Evolutionary conservation across 2,329 filamentous ascomycete genomes (phyloP).

Genomic region (Colletotrichum incanum): DNA sequence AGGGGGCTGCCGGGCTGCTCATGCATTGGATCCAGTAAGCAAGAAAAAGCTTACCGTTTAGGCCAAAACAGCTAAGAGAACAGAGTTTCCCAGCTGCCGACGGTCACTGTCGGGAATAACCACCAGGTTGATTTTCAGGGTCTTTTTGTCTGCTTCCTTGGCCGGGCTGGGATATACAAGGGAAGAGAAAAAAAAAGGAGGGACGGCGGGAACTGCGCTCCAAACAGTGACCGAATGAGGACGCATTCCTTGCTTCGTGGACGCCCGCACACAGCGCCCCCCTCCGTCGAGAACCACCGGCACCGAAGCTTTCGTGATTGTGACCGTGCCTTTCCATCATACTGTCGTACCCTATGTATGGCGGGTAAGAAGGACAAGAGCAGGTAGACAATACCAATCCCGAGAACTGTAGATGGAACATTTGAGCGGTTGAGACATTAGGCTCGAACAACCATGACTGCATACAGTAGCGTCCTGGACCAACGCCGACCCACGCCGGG

Average conservation of each 20-base stretch:
- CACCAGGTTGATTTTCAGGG: not conserved
- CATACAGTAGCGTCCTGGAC: not conserved
- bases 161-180: not conserved
- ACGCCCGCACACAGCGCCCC: not conserved
- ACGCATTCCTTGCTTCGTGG: not conserved
- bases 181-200: not conserved
- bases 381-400: not conserved
- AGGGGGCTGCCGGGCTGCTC: constrained; percentile 4
- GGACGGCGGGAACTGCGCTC: constrained; percentile 16
- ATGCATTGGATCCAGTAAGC: constrained; percentile 8
- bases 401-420: not conserved
- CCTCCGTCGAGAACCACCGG: not conserved
- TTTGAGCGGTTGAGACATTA: not conserved
- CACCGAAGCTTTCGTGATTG: not conserved
- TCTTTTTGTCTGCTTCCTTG: not conserved
- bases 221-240: constrained; percentile 1
- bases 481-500: not conserved
- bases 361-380: not conserved
- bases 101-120: constrained; percentile 5
- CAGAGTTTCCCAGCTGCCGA: constrained; percentile 16
- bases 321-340: not conserved
- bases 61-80: constrained; percentile 9
- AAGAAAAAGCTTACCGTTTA: not conserved
- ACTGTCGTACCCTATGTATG: not conserved
- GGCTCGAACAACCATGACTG: not conserved